Percentiles rank a stretch among this genome's conserved stretches.
phyloP scores from a whole-genome alignment of 352 stramenopile species.

The Pelagophyceae sp. region DNA sequence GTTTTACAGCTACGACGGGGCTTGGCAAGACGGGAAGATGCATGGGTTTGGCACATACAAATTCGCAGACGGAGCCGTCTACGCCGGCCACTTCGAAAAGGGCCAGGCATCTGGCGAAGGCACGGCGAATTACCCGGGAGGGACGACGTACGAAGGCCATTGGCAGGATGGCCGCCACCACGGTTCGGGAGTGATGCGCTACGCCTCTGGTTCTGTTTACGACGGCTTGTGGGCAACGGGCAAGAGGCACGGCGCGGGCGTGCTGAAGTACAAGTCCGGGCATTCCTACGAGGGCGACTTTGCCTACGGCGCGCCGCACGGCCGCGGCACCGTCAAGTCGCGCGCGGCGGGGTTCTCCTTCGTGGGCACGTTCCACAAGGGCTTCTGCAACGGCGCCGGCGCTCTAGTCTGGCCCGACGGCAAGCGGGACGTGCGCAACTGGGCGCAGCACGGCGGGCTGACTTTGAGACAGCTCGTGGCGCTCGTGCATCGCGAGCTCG shows the following conservation, averaged over 20 bases:
- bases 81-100: conserved; percentile 27
- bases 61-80: conserved; percentile 26
- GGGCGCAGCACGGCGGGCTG: conserved; percentile 1
- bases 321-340: conserved; percentile 24
- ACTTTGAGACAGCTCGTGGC: conserved; percentile 22
- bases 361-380: conserved; percentile 23
- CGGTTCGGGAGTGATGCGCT: conserved; percentile 21
- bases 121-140: conserved; percentile 29
- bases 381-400: conserved; percentile 26
- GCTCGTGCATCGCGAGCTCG: conserved; percentile 16
- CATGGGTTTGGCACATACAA: conserved; percentile 25
- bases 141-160: conserved; percentile 29
- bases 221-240: conserved; percentile 26
- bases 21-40: conserved; percentile 26
- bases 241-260: conserved; percentile 27
- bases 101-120: conserved; percentile 28
- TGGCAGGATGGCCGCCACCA: conserved; percentile 24
- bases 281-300: conserved; percentile 30
- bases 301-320: conserved; percentile 17
- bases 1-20: conserved; percentile 37
- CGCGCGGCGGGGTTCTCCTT: conserved; percentile 23
- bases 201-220: conserved; percentile 24
- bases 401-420: conserved; percentile 27
- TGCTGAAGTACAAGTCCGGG: conserved; percentile 25
- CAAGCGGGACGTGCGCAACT: conserved; percentile 18